Base-by-base conservation (phyloP, 345 rosid species). In the Cardamine chenopodiifolia region DNA sequence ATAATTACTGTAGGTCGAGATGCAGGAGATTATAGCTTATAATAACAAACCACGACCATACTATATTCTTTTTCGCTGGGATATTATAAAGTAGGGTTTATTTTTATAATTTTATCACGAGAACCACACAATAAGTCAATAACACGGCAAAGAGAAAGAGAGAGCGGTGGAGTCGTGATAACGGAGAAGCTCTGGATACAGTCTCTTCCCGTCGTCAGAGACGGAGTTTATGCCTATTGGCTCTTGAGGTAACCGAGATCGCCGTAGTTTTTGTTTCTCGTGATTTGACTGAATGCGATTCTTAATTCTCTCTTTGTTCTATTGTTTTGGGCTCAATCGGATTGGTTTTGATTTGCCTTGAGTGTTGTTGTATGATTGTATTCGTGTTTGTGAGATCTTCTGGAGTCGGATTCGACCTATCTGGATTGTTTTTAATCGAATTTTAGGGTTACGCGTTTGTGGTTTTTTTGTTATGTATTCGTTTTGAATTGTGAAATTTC, bases 181-280 rank as follows among this genome's bases (percentile, higher is more conserved):
- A 54, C 59, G 74, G 69, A 74, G 75, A 86, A 83, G 82, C 87
- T 82, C 85, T 86, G 90, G 93, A 85, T 88, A 83, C 89, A 65
- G 57, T 69, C 78, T 73, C 71, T 77, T 78, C 67, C 90, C 98
- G 90, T 89, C 90, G 88, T 79, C 75, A 68, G 88, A 84, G 93
- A 79, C 97, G 95, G 90, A 87, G 78, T 78, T 78, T 84, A 79
- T 85, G 91, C 98, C 89, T 85, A 58, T 86, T 85, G 79, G 83
- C 79, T 88, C 66, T 45, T 85, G 87, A 80, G 92, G 94, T 92
- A 31, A 8, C 31, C 56, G 4, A 56, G n/a, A 63, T 66, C 44
- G 34, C 34, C 34, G 29, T 22, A 1, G 22, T 15, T 23, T 18
- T 10, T 25, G 19, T 14, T 61, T 14, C 26, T 66, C 12, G 11